phyloP scores from a whole-genome alignment of 2,329 filamentous ascomycete genomes.

The Furcasterigmium sp. region DNA sequence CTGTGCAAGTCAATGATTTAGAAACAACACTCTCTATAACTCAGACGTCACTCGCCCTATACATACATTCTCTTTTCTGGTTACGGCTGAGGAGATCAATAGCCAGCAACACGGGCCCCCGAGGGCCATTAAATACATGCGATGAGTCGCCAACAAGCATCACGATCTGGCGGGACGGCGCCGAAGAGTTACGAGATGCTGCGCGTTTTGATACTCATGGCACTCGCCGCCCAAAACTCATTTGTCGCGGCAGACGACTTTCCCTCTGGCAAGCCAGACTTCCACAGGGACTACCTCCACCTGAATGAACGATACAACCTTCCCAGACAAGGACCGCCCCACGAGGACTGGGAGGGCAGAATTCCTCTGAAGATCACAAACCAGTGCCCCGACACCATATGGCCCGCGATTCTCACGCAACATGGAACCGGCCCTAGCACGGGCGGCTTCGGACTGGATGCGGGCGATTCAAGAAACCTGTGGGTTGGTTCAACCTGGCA shows the following conservation, averaged over 20 bases:
- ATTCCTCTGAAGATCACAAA: conserved; percentile 67
- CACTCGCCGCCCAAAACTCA: neutral
- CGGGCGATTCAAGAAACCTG: conserved; percentile 54
- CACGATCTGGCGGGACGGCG: neutral
- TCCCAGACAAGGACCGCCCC: conserved; percentile 23
- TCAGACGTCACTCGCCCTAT: too few species aligned
- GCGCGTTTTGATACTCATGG: neutral
- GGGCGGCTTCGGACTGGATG: conserved; percentile 62
- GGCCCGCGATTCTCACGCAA: conserved; percentile 72
- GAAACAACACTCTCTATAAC: neutral
- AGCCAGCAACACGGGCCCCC: too few species aligned
- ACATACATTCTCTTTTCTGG: neutral
- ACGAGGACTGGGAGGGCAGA: conserved; percentile 26
- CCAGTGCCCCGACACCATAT: conserved; percentile 64
- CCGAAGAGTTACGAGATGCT: neutral
- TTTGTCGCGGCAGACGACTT: conserved; percentile 5
- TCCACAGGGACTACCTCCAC: conserved; percentile 17
- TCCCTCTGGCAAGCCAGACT: conserved; percentile 4
- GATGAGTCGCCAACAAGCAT: neutral
- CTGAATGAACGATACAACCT: conserved; percentile 16
- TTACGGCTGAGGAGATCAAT: too few species aligned
- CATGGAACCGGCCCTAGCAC: conserved; percentile 61
- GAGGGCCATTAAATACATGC: too few species aligned
- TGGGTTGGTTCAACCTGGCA: conserved; percentile 72
- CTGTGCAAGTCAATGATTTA: neutral